Evolutionary conservation across 2,329 filamentous ascomycete species (phyloP).

Genomic region (Colletotrichum lindemuthianum): DNA sequence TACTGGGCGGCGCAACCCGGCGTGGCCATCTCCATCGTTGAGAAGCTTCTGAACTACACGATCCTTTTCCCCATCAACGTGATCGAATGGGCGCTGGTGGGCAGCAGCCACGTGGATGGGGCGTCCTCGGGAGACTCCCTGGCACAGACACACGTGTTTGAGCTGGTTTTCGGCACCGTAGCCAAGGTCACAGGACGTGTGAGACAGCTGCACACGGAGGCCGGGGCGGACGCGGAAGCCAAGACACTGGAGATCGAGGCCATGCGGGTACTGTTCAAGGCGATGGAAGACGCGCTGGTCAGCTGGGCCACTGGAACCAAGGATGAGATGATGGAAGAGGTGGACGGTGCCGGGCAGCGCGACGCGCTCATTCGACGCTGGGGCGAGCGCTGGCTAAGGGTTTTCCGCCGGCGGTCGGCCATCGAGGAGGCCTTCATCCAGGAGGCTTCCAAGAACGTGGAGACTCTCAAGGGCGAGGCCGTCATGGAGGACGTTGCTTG

Average conservation of each 20-base stretch:
- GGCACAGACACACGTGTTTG: constrained; percentile 81
- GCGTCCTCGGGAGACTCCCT: constrained; percentile 72
- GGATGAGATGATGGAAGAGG: constrained; percentile 78
- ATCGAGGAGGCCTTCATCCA: constrained; percentile 80
- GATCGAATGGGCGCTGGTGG: constrained; percentile 86
- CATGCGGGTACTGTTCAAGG: constrained; percentile 82
- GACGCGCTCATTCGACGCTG: constrained; percentile 78
- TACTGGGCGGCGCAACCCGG: constrained; percentile 96
- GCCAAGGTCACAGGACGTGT: constrained; percentile 89
- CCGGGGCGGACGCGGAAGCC: constrained; percentile 69
- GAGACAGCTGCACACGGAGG: constrained; percentile 73
- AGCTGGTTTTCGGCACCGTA: constrained; percentile 89
- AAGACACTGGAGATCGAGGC: constrained; percentile 74
- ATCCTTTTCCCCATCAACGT: constrained; percentile 89
- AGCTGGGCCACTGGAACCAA: constrained; percentile 78
- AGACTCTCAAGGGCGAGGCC: constrained; percentile 42
- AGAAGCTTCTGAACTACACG: constrained; percentile 97
- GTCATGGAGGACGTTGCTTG: background rate
- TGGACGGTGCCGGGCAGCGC: constrained; percentile 66
- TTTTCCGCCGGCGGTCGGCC: constrained; percentile 82
- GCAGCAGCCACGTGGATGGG: constrained; percentile 57
- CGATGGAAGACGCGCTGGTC: constrained; percentile 81
- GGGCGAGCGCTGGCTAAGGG: constrained; percentile 87
- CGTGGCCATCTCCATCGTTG: constrained; percentile 89
- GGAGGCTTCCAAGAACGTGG: constrained; percentile 45